Base-by-base conservation (phyloP, 495 filamentous ascomycete genomes). In the Penicillium samsonianum region DNA sequence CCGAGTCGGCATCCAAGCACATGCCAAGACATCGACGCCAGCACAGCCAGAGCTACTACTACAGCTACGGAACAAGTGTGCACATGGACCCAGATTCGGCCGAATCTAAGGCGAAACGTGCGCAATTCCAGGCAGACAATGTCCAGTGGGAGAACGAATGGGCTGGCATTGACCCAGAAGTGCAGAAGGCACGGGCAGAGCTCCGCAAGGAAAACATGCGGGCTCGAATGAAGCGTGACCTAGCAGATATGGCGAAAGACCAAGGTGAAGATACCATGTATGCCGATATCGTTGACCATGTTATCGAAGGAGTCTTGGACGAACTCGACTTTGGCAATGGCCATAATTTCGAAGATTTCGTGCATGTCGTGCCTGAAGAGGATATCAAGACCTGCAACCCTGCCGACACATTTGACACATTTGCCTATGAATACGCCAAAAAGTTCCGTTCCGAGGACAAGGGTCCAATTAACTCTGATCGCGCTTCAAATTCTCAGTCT, bases 81-180 rank as follows among this genome's bases (percentile, higher is more conserved):
- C 71, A 74, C 45, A 70, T 73, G 69, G 53, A 70, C 53, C 65
- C 68, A 2, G 5, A 58, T 16, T 68, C 65, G 5, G 52, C 47
- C 5, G 64, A 68, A 0, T 70, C 67, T 0, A 59, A 37, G 30
- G 70, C 65, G 26, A 69, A 68, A 48, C 41, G 42, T 6, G 62
- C 55, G 8, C 59, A 63, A 1, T 57, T 50, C 19, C 22, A 62
- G 53, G 46, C 49, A 9, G 61, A 61, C 31, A 48, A 57, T 9
- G 42, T 33, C 26, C 54, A 56, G 30, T 59, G 69, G 58, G 45
- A 58, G 60, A 50, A 25, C 9, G 53, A 44, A 56, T 52, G 33
- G 30, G 48, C 50, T 30, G 38, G 59, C 25, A 54, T 51, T 16
- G 54, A 55, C 25, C 45, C 44, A n/a, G 58, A 60, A 51, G 23